phyloP scores from a whole-genome alignment of 495 filamentous ascomycete genomes.

The Tirmania nivea region DNA sequence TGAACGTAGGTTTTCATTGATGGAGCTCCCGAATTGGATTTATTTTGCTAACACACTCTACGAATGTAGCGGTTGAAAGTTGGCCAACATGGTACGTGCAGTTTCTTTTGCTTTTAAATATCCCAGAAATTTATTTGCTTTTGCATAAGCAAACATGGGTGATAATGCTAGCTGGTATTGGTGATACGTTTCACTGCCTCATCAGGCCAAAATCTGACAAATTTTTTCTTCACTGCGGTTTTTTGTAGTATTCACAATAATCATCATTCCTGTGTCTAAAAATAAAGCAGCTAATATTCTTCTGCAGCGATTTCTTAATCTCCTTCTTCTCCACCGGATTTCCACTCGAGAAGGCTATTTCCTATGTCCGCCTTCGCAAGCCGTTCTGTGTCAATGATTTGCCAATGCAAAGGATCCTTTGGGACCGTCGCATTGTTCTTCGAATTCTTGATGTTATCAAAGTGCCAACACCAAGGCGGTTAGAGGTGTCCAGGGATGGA shows the following conservation, averaged over 20 bases:
- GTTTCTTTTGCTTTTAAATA: too few relatives aligned
- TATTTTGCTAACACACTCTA: neutral
- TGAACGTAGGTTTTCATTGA: constrained; percentile 36
- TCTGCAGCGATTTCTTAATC: constrained; percentile 64
- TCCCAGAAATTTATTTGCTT: too few relatives aligned
- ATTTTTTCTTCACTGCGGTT: too few relatives aligned
- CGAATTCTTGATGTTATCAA: constrained; percentile 68
- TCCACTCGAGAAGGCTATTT: constrained; percentile 87
- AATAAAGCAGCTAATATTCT: neutral
- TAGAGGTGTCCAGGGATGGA: constrained; percentile 92
- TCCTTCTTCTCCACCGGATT: constrained; percentile 97
- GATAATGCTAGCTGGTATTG: too few relatives aligned
- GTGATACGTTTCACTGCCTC: too few relatives aligned
- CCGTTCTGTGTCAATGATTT: constrained; percentile 96
- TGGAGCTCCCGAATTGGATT: neutral
- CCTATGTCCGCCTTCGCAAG: constrained; percentile 73
- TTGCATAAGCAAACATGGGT: too few relatives aligned
- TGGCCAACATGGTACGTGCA: constrained; percentile 40
- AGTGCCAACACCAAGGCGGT: constrained; percentile 64
- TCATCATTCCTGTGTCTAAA: neutral
- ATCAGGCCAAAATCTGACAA: too few relatives aligned
- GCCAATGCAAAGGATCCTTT: constrained; percentile 93
- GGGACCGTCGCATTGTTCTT: constrained; percentile 82
- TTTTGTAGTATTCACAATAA: too few relatives aligned
- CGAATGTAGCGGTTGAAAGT: constrained; percentile 37